phyloP scores from a whole-genome alignment of 257 asterid genomes.

The Ballota nigra region DNA sequence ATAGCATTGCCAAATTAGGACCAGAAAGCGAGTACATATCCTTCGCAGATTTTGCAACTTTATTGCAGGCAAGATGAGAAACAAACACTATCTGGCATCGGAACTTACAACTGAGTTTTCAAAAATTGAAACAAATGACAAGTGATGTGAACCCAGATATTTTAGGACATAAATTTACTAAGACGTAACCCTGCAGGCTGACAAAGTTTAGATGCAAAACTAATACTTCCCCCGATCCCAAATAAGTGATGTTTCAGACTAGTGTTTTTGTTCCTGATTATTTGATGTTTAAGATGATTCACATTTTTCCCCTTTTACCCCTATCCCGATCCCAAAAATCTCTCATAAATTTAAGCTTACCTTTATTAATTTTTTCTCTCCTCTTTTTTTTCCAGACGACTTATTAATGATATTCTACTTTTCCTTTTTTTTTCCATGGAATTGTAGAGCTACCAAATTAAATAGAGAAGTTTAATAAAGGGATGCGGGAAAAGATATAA shows the following conservation, averaged over 20 bases:
- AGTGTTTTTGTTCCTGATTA: neutral
- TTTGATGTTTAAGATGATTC: neutral
- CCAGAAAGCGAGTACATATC: constrained; percentile 6
- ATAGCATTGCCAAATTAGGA: constrained; percentile 9
- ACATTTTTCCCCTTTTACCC: neutral
- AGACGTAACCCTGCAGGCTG: neutral
- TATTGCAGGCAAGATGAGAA: constrained; percentile 11
- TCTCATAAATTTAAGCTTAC: neutral
- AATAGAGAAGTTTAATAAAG: neutral
- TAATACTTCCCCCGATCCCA: neutral
- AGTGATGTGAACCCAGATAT: neutral
- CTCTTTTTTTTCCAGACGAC: neutral
- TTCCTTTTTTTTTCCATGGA: neutral
- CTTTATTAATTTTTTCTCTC: neutral
- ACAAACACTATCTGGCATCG: constrained; percentile 14
- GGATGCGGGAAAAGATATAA: neutral
- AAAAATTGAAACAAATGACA: neutral
- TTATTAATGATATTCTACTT: no score
- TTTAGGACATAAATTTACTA: neutral
- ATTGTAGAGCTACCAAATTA: neutral
- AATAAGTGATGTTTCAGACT: neutral
- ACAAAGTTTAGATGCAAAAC: constrained; percentile 5
- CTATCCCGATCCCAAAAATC: neutral
- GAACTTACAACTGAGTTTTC: neutral
- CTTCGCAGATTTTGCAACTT: constrained; percentile 27